These are phyloP conservation scores for Zasmidium citrigriseum DNA, from an alignment of 2,329 filamentous ascomycete species.

Conservation along the genomic window DNA sequence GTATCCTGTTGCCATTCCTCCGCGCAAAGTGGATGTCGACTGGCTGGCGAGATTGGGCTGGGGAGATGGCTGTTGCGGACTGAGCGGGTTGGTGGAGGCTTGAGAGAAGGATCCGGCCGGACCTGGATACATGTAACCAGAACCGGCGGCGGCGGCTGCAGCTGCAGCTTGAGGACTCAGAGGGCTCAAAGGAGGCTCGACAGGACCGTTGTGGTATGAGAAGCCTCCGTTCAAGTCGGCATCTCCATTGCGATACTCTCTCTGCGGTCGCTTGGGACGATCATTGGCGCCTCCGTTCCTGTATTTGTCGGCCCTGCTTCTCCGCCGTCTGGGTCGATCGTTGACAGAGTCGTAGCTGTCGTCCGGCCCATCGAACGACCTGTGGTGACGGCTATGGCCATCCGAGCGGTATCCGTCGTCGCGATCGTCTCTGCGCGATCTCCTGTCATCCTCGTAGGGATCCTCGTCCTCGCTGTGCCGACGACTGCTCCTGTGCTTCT, in stretches of 20 bases:
- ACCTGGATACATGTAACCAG: not conserved
- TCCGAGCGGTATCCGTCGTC: constrained; percentile 25
- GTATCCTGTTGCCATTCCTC: constrained; percentile 30
- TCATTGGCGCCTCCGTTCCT: constrained; percentile 24
- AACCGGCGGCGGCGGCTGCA: not conserved
- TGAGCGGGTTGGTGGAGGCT: not conserved
- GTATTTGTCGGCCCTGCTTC: constrained; percentile 27
- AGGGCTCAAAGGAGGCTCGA: constrained; percentile 13
- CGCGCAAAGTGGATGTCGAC: constrained; percentile 24
- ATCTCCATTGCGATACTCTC: constrained; percentile 20
- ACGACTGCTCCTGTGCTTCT: constrained; percentile 20
- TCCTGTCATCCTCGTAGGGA: constrained; percentile 26
- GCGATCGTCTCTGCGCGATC: constrained; percentile 16
- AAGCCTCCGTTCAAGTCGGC: constrained; percentile 7
- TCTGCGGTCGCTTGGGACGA: constrained; percentile 15
- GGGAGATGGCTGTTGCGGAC: not conserved
- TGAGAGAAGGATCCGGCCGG: not conserved
- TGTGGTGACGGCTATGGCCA: constrained; percentile 13
- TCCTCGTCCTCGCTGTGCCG: constrained; percentile 29
- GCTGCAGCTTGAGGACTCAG: constrained; percentile 11
- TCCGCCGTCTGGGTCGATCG: constrained; percentile 23
- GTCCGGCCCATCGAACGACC: constrained; percentile 28
- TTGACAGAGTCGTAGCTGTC: constrained; percentile 27
- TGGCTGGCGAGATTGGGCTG: constrained; percentile 11
- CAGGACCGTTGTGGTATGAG: constrained; percentile 13